Conservation (phyloP, 2,329 filamentous ascomycete genomes). For the Monilinia fructicola region DNA sequence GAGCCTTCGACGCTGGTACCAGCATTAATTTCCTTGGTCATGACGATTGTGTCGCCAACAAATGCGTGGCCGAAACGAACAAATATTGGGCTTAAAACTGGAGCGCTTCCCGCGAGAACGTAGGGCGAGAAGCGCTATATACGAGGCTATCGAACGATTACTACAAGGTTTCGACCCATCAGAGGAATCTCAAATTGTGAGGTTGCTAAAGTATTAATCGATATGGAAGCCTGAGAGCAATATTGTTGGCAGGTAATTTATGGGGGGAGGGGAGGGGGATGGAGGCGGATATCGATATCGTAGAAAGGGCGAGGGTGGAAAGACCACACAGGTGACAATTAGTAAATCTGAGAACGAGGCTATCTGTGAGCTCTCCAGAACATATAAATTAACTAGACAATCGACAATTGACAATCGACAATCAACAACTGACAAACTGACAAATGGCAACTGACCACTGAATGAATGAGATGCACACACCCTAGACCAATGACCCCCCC, state of each 20-base stretch:
- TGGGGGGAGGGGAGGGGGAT: no score
- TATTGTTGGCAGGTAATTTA: not conserved
- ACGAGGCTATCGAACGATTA: slow-evolving; percentile 38
- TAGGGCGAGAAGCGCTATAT: slow-evolving; percentile 40
- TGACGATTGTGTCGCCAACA: slow-evolving; percentile 27
- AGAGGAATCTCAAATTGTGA: slow-evolving; percentile 26
- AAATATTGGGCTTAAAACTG: slow-evolving; percentile 24
- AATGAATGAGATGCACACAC: no score
- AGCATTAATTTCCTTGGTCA: slow-evolving; percentile 38
- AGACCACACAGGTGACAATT: slow-evolving; percentile 17
- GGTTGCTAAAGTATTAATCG: not conserved
- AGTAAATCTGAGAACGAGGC: slow-evolving; percentile 18
- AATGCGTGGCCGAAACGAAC: slow-evolving; percentile 17
- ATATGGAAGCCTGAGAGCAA: not conserved
- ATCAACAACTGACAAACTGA: not conserved
- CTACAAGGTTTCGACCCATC: slow-evolving; percentile 37
- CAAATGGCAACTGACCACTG: no score
- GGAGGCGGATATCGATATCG: not conserved
- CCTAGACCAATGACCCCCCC: no score
- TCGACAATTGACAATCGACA: no score
- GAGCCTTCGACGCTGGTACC: slow-evolving; percentile 35
- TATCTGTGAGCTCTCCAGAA: slow-evolving; percentile 13
- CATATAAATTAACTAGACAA: not conserved
- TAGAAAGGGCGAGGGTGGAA: slow-evolving; percentile 4
- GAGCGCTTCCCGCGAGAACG: slow-evolving; percentile 39